Conservation (phyloP, 148 eudicot genomes). For the Persicaria tinctoria region DNA sequence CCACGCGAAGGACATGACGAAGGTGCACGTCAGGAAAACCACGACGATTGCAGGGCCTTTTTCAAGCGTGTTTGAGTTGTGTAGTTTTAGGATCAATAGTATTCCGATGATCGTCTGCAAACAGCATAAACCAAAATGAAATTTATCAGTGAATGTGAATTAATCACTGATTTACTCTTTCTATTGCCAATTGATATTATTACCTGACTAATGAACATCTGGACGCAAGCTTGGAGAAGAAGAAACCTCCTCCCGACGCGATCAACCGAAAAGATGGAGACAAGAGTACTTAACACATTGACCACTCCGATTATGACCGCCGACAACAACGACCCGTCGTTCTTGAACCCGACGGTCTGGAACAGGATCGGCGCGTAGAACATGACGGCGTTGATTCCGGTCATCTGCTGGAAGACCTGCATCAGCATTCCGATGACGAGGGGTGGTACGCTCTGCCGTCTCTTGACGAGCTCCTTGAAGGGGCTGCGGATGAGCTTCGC, state of each 20-base stretch:
- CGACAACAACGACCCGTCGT: constrained; percentile 28
- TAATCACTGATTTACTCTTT: no score
- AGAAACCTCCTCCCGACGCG: constrained; percentile 26
- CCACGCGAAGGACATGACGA: constrained; percentile 34
- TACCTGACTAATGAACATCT: constrained; percentile 34
- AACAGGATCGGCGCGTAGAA: constrained; percentile 43
- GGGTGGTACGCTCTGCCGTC: constrained; percentile 22
- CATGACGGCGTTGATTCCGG: constrained; percentile 44
- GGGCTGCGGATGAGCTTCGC: constrained; percentile 26
- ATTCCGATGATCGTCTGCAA: constrained; percentile 16
- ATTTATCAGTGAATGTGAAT: no score
- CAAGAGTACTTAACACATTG: constrained; percentile 21
- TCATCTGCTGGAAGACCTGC: constrained; percentile 41
- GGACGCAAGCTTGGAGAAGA: constrained; percentile 28
- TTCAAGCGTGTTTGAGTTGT: background rate
- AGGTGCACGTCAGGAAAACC: constrained; percentile 21
- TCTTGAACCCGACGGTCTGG: constrained; percentile 31
- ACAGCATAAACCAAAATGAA: background rate
- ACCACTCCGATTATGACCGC: constrained; percentile 27
- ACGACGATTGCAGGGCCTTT: constrained; percentile 15
- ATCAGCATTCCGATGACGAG: constrained; percentile 22
- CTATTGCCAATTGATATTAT: background rate
- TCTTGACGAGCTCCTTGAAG: constrained; percentile 24
- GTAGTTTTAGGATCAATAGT: constrained; percentile 19
- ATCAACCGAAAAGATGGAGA: constrained; percentile 27